A percentile compares a stretch with the other conserved stretches of the same genome.
phyloP scores from a whole-genome alignment of 2,329 filamentous ascomycete species.

The Lachnellula cervina region DNA sequence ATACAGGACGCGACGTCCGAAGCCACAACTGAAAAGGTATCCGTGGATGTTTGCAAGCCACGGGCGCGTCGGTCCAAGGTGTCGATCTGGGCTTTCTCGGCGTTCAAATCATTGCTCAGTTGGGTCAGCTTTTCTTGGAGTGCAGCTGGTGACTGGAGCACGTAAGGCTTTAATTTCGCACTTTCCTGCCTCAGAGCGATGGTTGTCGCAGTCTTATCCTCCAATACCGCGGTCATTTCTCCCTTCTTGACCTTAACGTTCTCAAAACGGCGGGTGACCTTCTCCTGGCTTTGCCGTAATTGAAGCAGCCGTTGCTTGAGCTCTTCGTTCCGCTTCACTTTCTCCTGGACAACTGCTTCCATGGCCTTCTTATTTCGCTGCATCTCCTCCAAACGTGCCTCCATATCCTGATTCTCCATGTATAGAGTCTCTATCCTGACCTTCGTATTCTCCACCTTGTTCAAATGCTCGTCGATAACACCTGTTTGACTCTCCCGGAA shows the following conservation, averaged over 20 bases:
- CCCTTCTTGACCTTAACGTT: conserved; percentile 76
- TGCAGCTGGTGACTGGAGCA: conserved; percentile 78
- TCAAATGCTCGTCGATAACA: conserved; percentile 90
- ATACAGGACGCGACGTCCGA: conserved; percentile 84
- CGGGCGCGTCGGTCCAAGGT: conserved; percentile 80
- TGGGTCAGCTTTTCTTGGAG: conserved; percentile 80
- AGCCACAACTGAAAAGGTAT: conserved; percentile 80
- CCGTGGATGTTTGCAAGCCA: conserved; percentile 84
- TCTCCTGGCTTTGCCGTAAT: conserved; percentile 75
- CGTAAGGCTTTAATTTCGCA: conserved; percentile 85
- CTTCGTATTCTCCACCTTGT: conserved; percentile 83
- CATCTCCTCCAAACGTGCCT: conserved; percentile 74
- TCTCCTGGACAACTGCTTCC: conserved; percentile 77
- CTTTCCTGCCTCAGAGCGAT: conserved; percentile 76
- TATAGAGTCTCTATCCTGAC: conserved; percentile 81
- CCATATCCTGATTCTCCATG: conserved; percentile 80
- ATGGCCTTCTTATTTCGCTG: conserved; percentile 72
- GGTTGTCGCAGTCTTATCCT: conserved; percentile 66
- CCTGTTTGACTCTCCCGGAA: conserved; percentile 90
- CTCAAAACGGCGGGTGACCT: conserved; percentile 76
- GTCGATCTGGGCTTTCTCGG: conserved; percentile 82
- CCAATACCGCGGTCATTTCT: conserved; percentile 65
- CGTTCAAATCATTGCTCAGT: conserved; percentile 69
- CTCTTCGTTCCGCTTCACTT: conserved; percentile 79
- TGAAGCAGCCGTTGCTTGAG: conserved; percentile 78